Evolutionary conservation across 192 early-diverging fungal species (phyloP).

Genomic region (Tieghemiomyces parasiticus): DNA sequence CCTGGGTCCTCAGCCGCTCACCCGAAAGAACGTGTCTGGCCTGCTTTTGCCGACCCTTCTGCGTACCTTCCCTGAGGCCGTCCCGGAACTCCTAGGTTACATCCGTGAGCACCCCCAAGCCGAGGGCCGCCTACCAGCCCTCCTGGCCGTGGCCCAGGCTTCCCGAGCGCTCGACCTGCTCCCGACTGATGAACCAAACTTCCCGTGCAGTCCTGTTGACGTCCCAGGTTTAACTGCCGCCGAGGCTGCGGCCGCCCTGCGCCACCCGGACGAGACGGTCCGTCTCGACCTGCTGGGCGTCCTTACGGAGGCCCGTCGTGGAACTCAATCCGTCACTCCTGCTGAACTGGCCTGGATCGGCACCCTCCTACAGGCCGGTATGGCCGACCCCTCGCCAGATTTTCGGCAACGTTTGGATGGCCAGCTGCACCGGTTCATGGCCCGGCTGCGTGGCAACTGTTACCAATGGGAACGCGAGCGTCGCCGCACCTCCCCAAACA

Average conservation of each 20-base stretch:
- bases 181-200: too few relatives aligned
- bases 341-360: conserved; percentile 51
- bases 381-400: conserved; percentile 58
- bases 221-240: too few relatives aligned
- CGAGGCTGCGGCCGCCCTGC: conserved; percentile 46
- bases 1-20: not conserved
- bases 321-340: conserved; percentile 37
- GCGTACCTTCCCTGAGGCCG: not conserved
- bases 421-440: conserved; percentile 39
- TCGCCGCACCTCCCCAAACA: not conserved
- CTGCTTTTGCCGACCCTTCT: not conserved
- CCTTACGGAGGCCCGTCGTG: conserved; percentile 63
- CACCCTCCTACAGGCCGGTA: conserved; percentile 48
- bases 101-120: too few relatives aligned
- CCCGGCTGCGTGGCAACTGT: conserved; percentile 36
- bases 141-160: not conserved
- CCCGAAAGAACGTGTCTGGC: not conserved
- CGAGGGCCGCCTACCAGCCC: too few relatives aligned
- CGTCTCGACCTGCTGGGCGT: conserved; percentile 67
- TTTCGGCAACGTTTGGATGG: conserved; percentile 64
- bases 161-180: too few relatives aligned
- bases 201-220: too few relatives aligned
- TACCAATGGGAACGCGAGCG: conserved; percentile 10
- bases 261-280: conserved; percentile 53
- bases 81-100: too few relatives aligned